phyloP scores from a whole-genome alignment of 208 protist genomes.

The Acanthamoeba triangularis region DNA sequence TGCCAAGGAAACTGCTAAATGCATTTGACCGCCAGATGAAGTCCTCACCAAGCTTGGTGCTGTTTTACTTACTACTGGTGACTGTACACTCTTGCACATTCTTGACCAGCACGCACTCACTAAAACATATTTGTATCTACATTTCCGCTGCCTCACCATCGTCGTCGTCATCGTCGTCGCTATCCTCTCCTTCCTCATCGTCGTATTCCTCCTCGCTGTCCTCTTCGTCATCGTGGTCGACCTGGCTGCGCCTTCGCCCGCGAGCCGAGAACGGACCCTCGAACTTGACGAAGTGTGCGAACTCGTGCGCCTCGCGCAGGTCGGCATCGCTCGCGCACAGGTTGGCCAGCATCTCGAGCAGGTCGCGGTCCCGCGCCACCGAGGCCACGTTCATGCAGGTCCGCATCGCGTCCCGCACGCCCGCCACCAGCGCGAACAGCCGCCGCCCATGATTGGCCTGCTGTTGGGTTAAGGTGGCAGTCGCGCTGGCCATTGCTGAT shows the following conservation, averaged over 20 bases:
- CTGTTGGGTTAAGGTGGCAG: not conserved
- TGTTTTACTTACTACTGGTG: too few relatives aligned
- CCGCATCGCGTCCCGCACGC: not conserved
- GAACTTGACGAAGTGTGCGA: conserved; percentile 27
- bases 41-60: too few relatives aligned
- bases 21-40: too few relatives aligned
- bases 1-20: too few relatives aligned
- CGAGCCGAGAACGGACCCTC: not conserved
- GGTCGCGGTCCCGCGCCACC: not conserved
- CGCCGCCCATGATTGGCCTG: not conserved
- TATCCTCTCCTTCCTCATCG: too few relatives aligned
- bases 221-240: not conserved
- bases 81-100: not conserved
- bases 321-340: not conserved
- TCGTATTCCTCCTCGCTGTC: not conserved
- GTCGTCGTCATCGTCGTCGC: too few relatives aligned
- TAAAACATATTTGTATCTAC: not conserved
- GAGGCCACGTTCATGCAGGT: conserved; percentile 35
- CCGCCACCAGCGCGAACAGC: not conserved
- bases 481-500: not conserved
- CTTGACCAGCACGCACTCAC: not conserved
- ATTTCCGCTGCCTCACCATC: not conserved
- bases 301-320: not conserved
- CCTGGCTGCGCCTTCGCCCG: not conserved
- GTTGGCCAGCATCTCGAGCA: conserved; percentile 24